These are phyloP conservation scores for Boletus rubroflammeus DNA, from an alignment of 768 basidiomycete genomes.

Conservation along the genomic window DNA sequence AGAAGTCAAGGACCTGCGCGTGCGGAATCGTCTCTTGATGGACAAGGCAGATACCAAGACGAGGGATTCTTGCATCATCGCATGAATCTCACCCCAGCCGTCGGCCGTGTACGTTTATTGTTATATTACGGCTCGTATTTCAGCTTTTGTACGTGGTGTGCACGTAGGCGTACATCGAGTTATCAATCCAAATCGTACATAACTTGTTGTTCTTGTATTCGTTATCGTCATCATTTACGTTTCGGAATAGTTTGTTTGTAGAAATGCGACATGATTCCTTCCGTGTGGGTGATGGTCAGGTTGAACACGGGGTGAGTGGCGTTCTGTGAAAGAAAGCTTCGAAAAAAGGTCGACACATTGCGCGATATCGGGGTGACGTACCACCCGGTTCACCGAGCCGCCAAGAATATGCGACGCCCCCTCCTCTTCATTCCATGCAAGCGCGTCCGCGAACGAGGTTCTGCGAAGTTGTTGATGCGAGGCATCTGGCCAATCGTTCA, in stretches of 20 bases:
- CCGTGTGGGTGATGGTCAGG: constrained; percentile 62
- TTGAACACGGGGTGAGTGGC: constrained; percentile 81
- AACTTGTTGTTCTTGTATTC: background rate
- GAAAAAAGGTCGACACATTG: background rate
- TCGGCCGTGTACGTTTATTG: background rate
- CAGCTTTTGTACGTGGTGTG: background rate
- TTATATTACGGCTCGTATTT: background rate
- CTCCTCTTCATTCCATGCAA: constrained; percentile 69
- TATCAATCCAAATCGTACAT: background rate
- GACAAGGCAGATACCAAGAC: constrained; percentile 26
- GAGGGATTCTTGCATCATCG: constrained; percentile 29
- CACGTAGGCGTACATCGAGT: background rate
- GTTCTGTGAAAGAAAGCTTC: constrained; percentile 46
- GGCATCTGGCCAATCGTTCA: constrained; percentile 23
- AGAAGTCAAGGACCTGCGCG: constrained; percentile 50
- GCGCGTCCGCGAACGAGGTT: constrained; percentile 49
- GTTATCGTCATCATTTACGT: constrained; percentile 15
- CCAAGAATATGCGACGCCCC: constrained; percentile 56
- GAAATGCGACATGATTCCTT: constrained; percentile 68
- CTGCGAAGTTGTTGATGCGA: constrained; percentile 32
- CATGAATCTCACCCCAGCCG: constrained; percentile 11
- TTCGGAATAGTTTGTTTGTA: constrained; percentile 56
- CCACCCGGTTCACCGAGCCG: constrained; percentile 57
- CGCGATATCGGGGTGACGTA: constrained; percentile 31
- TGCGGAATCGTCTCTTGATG: constrained; percentile 42